Evolutionary conservation across 768 basidiomycete species (phyloP), one percentile per base, ranked within the genome.

Genomic region (Tulasnella sp.): DNA sequence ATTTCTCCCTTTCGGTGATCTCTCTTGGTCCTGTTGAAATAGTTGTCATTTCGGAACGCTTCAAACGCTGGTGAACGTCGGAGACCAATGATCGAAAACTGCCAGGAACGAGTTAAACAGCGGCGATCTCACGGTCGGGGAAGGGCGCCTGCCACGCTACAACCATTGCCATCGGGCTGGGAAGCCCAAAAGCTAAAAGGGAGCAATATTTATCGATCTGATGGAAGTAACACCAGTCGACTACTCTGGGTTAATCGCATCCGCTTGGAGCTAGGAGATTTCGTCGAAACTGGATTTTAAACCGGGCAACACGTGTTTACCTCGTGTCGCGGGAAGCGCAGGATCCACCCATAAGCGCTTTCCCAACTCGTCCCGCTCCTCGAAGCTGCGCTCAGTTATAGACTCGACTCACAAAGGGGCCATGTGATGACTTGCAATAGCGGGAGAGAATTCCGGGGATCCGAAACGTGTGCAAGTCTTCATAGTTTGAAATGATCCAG

Each of bases 331-430:
- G 62, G 52, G 8, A 27, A 34, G 8, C 18, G n/a, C n/a, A 68
- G 31, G 62, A 68, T 68, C 27, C 31, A 31, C 10, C n/a, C 27
- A n/a, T 52, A 68, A 36, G 62, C 31, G 62, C 62, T 19, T 36
- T 68, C 62, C 62, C 6, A 68, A 68, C 62, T 19, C 62, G 31
- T 6, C 62, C 62, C 16, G 8, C 62, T 68, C 27, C 62, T 31
- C 12, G 27, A 68, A 36, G 27, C 62, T 68, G 62, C 62, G 31
- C 31, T 68, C 62, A 68, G 34, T 9, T 27, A 31, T 68, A 68
- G 62, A 68, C 62, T 68, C 62, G 62, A 68, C 62, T 68, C 62
- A 68, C 62, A 68, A 68, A 68, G 62, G 62, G 62, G 62, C n/a
- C 62, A 68, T 68, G 62, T 68, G 62, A 68, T 68, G 62, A 68